These are phyloP conservation scores for Bipolaris cookei DNA, from an alignment of 2,329 filamentous ascomycete genomes.

Conservation along the genomic window DNA sequence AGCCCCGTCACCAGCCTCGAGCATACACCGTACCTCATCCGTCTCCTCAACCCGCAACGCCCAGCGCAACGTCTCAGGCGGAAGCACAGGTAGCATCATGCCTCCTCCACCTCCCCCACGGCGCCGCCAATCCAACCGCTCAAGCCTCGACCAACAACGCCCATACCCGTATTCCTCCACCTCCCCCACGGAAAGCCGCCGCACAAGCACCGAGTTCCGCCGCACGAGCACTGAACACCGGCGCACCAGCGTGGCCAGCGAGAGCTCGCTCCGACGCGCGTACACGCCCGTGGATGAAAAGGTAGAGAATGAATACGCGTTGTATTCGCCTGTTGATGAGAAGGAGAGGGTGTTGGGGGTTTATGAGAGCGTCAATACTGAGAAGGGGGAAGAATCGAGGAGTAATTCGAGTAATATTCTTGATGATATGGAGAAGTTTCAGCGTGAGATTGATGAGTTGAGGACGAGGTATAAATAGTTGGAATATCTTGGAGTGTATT, in stretches of 20 bases:
- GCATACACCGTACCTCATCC: constrained; percentile 36
- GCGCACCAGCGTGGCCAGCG: constrained; percentile 43
- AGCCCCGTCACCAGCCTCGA: constrained; percentile 26
- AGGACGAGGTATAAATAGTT: constrained; percentile 34
- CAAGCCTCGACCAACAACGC: constrained; percentile 42
- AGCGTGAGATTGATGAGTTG: constrained; percentile 49
- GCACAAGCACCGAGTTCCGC: constrained; percentile 37
- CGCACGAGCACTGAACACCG: constrained; percentile 40
- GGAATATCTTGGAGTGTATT: not conserved
- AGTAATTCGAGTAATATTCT: constrained; percentile 41
- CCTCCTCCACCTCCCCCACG: constrained; percentile 44
- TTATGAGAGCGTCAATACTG: not conserved
- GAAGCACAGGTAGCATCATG: constrained; percentile 30
- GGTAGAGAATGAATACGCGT: constrained; percentile 26
- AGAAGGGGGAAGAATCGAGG: not conserved
- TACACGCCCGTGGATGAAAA: constrained; percentile 31
- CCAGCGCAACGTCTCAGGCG: constrained; percentile 34
- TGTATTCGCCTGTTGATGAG: constrained; percentile 41
- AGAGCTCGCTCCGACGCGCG: constrained; percentile 38
- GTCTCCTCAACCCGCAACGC: constrained; percentile 35
- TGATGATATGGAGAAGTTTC: constrained; percentile 50
- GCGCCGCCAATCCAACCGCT: constrained; percentile 42
- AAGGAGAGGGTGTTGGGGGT: constrained; percentile 23
- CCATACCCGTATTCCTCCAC: constrained; percentile 23
- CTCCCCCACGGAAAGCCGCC: constrained; percentile 37